Conservation (phyloP, 2,329 filamentous ascomycete species). For the Ophiosphaerella narmari region DNA sequence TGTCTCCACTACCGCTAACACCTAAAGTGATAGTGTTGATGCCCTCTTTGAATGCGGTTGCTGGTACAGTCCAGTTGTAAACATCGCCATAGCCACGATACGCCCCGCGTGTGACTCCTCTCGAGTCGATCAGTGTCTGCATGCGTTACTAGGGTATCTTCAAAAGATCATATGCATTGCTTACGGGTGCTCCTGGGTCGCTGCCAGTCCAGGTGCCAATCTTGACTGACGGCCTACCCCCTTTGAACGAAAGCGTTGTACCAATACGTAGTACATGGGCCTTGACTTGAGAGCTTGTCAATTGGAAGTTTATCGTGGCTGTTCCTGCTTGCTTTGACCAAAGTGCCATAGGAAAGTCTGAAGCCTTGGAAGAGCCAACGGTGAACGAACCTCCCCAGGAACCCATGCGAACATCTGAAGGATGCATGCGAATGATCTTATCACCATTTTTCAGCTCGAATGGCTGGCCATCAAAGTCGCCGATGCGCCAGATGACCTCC, state of each 20-base stretch:
- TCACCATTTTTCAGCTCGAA: constrained; percentile 31
- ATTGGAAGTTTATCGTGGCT: constrained; percentile 20
- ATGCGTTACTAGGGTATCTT: background rate
- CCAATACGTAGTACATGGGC: constrained; percentile 25
- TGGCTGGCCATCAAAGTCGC: constrained; percentile 27
- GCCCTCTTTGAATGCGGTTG: constrained; percentile 23
- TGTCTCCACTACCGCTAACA: constrained; percentile 24
- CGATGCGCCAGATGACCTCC: constrained; percentile 24
- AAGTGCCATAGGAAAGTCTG: constrained; percentile 28
- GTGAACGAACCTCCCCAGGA: constrained; percentile 21
- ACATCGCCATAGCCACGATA: constrained; percentile 30
- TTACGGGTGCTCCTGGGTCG: constrained; percentile 28
- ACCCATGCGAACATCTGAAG: constrained; percentile 23
- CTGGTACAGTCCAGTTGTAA: constrained; percentile 27
- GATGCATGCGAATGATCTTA: constrained; percentile 31
- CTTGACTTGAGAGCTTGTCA: constrained; percentile 25
- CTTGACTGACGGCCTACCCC: constrained; percentile 24
- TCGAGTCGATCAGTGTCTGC: constrained; percentile 26
- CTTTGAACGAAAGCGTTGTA: constrained; percentile 28
- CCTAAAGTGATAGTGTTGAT: constrained; percentile 24
- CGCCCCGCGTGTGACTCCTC: constrained; percentile 25
- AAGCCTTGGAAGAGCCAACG: constrained; percentile 18
- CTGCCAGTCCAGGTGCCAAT: constrained; percentile 27
- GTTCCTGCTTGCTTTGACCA: constrained; percentile 23
- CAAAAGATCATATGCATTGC: background rate